phyloP scores from a whole-genome alignment of 2,329 filamentous ascomycete genomes.

The Nigrograna mackinnonii region DNA sequence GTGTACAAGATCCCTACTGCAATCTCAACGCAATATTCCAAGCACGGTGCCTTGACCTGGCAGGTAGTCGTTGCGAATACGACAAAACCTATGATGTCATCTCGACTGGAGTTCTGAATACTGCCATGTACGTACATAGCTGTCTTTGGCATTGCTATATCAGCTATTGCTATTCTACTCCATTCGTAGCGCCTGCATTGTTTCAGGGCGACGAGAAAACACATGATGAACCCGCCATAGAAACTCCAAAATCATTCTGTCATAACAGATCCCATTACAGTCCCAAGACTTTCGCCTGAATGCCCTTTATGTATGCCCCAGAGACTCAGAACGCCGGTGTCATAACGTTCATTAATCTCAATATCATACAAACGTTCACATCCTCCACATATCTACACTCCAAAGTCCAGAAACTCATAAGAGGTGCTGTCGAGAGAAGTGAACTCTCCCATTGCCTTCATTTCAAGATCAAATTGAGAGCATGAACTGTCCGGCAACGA shows the following conservation, averaged over 20 bases:
- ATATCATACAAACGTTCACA: conserved; percentile 29
- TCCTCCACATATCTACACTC: conserved; percentile 19
- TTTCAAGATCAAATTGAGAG: conserved; percentile 42
- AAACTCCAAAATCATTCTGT: conserved; percentile 7
- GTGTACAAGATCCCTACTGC: too few relatives aligned
- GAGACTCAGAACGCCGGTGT: conserved; percentile 20
- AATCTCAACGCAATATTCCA: too few relatives aligned
- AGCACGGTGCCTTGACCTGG: too few relatives aligned
- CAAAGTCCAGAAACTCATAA: conserved; percentile 41
- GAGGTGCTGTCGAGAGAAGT: conserved; percentile 26
- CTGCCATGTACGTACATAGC: too few relatives aligned
- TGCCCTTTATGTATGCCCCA: conserved; percentile 8
- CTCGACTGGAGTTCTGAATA: too few relatives aligned
- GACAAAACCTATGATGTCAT: too few relatives aligned
- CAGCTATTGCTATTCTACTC: too few relatives aligned
- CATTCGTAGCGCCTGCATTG: too few relatives aligned
- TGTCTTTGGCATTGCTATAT: too few relatives aligned
- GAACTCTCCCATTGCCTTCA: conserved; percentile 42
- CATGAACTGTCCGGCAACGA: conserved; percentile 31
- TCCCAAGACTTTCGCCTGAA: neutral
- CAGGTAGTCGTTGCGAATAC: too few relatives aligned
- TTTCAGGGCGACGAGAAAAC: too few relatives aligned
- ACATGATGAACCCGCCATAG: too few relatives aligned
- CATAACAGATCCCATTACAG: conserved; percentile 3
- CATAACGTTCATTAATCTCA: conserved; percentile 28